Conservation (phyloP, 306 rosid genomes). For the Sesbania bispinosa region DNA sequence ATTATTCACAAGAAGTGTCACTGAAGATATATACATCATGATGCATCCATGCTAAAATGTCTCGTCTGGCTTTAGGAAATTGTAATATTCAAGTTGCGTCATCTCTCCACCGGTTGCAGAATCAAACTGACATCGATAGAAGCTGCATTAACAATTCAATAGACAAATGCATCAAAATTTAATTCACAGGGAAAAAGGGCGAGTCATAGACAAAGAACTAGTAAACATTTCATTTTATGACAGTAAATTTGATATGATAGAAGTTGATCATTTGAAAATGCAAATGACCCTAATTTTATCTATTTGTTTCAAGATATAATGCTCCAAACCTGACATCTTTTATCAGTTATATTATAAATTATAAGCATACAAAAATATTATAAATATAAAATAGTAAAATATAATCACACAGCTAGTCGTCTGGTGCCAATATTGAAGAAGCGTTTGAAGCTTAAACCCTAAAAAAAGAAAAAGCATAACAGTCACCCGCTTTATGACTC, state of each 20-base stretch:
- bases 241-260: not conserved
- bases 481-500: not conserved
- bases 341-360: too few relatives aligned
- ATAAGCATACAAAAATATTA: too few relatives aligned
- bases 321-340: not conserved
- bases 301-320: not conserved
- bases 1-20: constrained; percentile 34
- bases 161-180: not conserved
- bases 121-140: constrained; percentile 74
- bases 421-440: constrained; percentile 7
- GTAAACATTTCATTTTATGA: not conserved
- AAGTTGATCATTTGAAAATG: not conserved
- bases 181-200: not conserved
- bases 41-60: constrained; percentile 39
- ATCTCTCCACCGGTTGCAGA: constrained; percentile 71
- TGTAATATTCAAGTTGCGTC: constrained; percentile 68
- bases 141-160: constrained; percentile 49
- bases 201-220: not conserved
- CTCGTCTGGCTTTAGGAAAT: constrained; percentile 71
- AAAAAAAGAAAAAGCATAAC: not conserved
- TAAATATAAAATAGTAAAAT: too few relatives aligned
- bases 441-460: not conserved
- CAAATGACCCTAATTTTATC: not conserved
- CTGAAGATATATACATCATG: constrained; percentile 11
- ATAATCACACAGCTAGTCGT: not conserved